These are phyloP conservation scores for Zasmidium cellare DNA, from an alignment of 2,329 filamentous ascomycete species.

Conservation along the genomic window DNA sequence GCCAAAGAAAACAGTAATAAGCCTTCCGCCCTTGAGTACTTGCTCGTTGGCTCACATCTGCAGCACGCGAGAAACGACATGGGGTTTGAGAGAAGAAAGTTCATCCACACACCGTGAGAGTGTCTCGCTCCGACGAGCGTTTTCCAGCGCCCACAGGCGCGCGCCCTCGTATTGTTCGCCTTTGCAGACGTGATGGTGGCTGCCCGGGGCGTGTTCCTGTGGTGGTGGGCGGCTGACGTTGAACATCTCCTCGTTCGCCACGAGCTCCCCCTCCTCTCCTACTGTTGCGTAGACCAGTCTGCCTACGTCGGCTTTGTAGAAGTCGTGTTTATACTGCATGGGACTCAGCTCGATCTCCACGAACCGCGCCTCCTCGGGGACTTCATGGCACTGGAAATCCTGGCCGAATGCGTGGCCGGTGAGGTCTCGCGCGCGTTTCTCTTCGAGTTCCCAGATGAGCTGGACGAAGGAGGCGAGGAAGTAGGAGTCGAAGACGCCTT, in stretches of 20 bases:
- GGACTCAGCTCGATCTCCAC: conserved; percentile 16
- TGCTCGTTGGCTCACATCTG: not conserved
- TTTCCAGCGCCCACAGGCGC: not conserved
- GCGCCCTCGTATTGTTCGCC: not conserved
- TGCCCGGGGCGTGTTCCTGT: not conserved
- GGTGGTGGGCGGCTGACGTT: conserved; percentile 6
- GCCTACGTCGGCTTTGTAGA: conserved; percentile 15
- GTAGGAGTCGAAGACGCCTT: conserved; percentile 19
- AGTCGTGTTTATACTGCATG: conserved; percentile 5
- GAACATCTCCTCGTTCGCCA: conserved; percentile 8
- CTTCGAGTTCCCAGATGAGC: conserved; percentile 16
- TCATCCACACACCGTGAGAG: not conserved
- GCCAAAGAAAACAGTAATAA: not conserved
- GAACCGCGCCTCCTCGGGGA: conserved; percentile 15
- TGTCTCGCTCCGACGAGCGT: not conserved
- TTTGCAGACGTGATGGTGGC: not conserved
- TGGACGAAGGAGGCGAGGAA: conserved; percentile 17
- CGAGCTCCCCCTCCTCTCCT: conserved; percentile 9
- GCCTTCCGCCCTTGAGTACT: too few relatives aligned
- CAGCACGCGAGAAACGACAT: not conserved
- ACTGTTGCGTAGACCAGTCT: conserved; percentile 14
- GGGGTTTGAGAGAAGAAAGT: not conserved
- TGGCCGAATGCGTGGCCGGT: conserved; percentile 12
- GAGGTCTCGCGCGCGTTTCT: conserved; percentile 14
- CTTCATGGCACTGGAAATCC: conserved; percentile 14